Evolutionary conservation across 148 eudicot species (phyloP).

Genomic region (Chenopodium album): DNA sequence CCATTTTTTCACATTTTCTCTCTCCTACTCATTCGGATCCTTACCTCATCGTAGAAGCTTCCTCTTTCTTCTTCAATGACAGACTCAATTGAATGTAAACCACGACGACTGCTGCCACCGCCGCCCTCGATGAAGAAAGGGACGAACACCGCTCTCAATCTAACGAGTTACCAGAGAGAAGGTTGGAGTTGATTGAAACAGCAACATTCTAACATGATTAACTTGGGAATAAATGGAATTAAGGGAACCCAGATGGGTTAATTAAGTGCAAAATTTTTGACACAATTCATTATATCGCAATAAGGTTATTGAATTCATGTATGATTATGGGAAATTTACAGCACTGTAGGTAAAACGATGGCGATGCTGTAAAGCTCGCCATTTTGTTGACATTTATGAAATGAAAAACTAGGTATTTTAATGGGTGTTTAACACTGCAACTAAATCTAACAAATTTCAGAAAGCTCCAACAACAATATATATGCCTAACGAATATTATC

Average conservation of each 20-base stretch:
- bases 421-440: background rate
- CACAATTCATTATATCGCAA: constrained; percentile 29
- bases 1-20: too few relatives aligned
- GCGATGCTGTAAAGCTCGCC: constrained; percentile 97
- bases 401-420: background rate
- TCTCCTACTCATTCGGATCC: too few relatives aligned
- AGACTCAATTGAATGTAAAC: too few relatives aligned
- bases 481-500: too few relatives aligned
- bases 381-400: constrained; percentile 76
- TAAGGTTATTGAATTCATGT: constrained; percentile 41
- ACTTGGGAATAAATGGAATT: constrained; percentile 79
- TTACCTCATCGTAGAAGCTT: too few relatives aligned
- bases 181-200: constrained; percentile 35
- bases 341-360: constrained; percentile 92
- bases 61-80: too few relatives aligned
- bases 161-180: too few relatives aligned
- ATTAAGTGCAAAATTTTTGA: constrained; percentile 30
- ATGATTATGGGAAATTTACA: constrained; percentile 62
- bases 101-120: too few relatives aligned
- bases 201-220: constrained; percentile 55
- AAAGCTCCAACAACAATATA: too few relatives aligned
- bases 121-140: too few relatives aligned
- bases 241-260: constrained; percentile 51
- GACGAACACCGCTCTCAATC: too few relatives aligned
- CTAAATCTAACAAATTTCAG: background rate